A percentile compares a stretch with the other conserved stretches of the same genome.
Conservation (phyloP, 148 eudicot species). For the Rhododendron mucronatum region DNA sequence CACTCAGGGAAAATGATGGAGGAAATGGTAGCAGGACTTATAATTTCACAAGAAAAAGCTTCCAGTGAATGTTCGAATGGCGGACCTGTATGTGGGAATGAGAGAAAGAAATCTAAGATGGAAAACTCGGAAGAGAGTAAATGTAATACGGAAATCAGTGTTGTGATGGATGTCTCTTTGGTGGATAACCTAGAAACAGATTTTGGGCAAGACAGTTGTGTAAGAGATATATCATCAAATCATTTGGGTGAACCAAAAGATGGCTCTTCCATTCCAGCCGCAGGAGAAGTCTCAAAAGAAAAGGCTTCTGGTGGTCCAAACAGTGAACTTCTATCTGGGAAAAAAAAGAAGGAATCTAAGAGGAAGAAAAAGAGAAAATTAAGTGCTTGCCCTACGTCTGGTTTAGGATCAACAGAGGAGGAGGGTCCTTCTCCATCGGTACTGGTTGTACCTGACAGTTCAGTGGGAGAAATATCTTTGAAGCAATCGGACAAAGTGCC, state of each 20-base stretch:
- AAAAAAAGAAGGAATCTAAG: not conserved
- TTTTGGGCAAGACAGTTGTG: not conserved
- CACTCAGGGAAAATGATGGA: slow-evolving; percentile 1
- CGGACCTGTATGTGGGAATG: not conserved
- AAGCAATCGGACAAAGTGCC: not conserved
- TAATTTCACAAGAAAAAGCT: not conserved
- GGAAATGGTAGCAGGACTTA: slow-evolving; percentile 2
- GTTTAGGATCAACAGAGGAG: not conserved
- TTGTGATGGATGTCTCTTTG: slow-evolving; percentile 11
- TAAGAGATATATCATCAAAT: not conserved
- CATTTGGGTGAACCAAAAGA: not conserved
- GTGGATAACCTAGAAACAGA: slow-evolving; percentile 1
- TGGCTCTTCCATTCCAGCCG: not conserved
- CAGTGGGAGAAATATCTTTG: not conserved
- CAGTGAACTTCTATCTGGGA: not conserved
- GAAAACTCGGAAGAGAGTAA: not conserved
- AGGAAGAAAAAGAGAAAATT: slow-evolving; percentile 1
- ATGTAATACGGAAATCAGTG: not conserved
- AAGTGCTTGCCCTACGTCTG: not conserved
- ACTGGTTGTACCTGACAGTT: not conserved
- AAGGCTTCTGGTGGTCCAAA: not conserved
- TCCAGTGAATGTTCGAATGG: not conserved
- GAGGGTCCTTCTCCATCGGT: not conserved
- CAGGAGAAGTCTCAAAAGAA: not conserved
- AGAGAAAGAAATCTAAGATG: not conserved